Conservation (phyloP, 2,329 filamentous ascomycete species). For the Pseudofabraea citricarpa region DNA sequence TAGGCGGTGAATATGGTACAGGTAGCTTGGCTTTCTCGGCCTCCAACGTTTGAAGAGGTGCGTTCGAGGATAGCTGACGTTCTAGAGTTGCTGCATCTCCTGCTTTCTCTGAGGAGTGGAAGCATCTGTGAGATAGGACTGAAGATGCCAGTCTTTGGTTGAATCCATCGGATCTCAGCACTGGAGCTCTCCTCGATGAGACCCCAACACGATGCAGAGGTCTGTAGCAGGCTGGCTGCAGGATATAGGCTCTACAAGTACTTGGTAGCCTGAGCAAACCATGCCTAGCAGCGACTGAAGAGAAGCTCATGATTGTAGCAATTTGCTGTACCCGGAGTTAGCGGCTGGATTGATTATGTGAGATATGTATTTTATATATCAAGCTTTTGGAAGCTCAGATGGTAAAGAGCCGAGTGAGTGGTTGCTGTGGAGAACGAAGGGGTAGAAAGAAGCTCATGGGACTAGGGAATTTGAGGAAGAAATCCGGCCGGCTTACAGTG, state of each 20-base stretch:
- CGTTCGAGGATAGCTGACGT: too few relatives aligned
- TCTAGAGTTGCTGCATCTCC: not conserved
- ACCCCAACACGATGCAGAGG: not conserved
- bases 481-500: too few relatives aligned
- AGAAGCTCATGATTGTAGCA: not conserved
- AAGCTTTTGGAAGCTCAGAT: too few relatives aligned
- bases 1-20: constrained; percentile 60
- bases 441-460: too few relatives aligned
- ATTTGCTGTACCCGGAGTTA: too few relatives aligned
- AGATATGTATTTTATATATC: too few relatives aligned
- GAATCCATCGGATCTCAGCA: not conserved
- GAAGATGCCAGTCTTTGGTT: not conserved
- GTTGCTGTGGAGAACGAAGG: too few relatives aligned
- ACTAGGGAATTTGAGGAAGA: too few relatives aligned
- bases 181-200: not conserved
- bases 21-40: not conserved
- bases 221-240: constrained; percentile 1
- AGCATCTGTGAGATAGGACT: not conserved
- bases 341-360: too few relatives aligned
- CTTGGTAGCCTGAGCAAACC: constrained; percentile 7
- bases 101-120: not conserved
- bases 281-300: not conserved
- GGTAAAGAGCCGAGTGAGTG: too few relatives aligned
- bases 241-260: constrained; percentile 6
- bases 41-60: too few relatives aligned